Percentiles rank a stretch among this genome's conserved stretches.
These are phyloP conservation scores for Didymella sp. DNA, from an alignment of 2,329 filamentous ascomycete species.

Conservation along the genomic window DNA sequence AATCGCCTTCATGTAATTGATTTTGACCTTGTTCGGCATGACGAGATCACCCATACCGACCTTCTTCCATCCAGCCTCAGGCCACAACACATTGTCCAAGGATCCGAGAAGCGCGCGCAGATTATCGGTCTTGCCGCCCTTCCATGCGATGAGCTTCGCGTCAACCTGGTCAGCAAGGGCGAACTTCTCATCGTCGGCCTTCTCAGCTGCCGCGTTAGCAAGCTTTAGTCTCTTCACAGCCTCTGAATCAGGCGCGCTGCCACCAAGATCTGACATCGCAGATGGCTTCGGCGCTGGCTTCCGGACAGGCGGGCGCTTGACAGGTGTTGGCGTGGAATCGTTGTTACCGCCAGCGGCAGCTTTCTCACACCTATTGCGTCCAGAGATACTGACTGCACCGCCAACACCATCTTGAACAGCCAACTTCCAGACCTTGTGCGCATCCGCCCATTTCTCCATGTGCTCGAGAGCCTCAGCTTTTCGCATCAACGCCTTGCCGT, in stretches of 20 bases:
- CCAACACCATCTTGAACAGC: slow-evolving; percentile 87
- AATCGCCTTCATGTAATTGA: slow-evolving; percentile 99
- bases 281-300: slow-evolving; percentile 47
- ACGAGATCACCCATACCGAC: slow-evolving; percentile 93
- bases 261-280: slow-evolving; percentile 52
- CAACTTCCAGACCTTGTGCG: slow-evolving; percentile 77
- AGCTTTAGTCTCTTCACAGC: slow-evolving; percentile 83
- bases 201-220: slow-evolving; percentile 84
- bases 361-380: slow-evolving; percentile 87
- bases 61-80: slow-evolving; percentile 94
- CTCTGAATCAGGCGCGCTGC: slow-evolving; percentile 64
- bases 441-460: slow-evolving; percentile 92
- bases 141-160: slow-evolving; percentile 78
- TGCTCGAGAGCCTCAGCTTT: slow-evolving; percentile 96
- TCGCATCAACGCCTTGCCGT: slow-evolving; percentile 88
- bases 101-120: slow-evolving; percentile 85
- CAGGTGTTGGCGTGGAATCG: slow-evolving; percentile 24
- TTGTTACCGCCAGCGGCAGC: slow-evolving; percentile 62
- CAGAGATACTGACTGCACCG: slow-evolving; percentile 82
- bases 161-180: slow-evolving; percentile 86
- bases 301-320: slow-evolving; percentile 39
- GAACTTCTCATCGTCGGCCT: slow-evolving; percentile 91
- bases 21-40: slow-evolving; percentile 93
- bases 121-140: slow-evolving; percentile 91
- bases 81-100: slow-evolving; percentile 89